Conservation (phyloP, 2,329 filamentous ascomycete species). For the Aspergillus puulaauensis region DNA sequence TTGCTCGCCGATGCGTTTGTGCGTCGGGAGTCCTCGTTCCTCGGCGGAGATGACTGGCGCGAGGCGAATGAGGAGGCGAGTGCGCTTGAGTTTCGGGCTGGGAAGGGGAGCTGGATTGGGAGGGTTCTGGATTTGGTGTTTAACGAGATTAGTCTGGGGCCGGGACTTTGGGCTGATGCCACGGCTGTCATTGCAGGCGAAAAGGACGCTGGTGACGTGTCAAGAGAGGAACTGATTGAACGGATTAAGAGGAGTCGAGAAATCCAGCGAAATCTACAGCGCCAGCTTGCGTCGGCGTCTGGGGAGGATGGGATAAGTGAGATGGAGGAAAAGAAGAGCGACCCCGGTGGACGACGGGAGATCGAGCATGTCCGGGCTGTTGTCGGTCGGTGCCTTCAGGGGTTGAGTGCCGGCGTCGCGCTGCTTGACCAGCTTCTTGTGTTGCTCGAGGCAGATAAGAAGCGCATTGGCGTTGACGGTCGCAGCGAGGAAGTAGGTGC, state of each 20-base stretch:
- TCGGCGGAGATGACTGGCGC: constrained; percentile 18
- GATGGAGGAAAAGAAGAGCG: not conserved
- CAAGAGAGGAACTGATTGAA: constrained; percentile 3
- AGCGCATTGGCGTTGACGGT: not conserved
- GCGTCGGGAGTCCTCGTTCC: constrained; percentile 19
- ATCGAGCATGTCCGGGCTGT: not conserved
- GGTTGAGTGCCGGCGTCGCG: constrained; percentile 16
- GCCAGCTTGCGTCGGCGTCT: constrained; percentile 6
- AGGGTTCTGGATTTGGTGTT: constrained; percentile 21
- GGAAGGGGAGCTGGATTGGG: constrained; percentile 13
- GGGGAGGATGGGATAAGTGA: not conserved
- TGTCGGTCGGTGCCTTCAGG: constrained; percentile 8
- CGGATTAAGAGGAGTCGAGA: constrained; percentile 14
- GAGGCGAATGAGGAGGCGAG: constrained; percentile 12
- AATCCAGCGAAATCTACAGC: constrained; percentile 10
- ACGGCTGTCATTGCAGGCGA: constrained; percentile 9
- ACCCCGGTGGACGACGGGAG: not conserved
- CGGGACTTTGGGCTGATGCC: constrained; percentile 17
- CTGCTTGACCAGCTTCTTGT: constrained; percentile 19
- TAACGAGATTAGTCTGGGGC: constrained; percentile 19
- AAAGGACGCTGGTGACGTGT: not conserved
- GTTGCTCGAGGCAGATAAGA: constrained; percentile 12
- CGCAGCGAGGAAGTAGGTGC: not conserved
- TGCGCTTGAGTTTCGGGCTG: constrained; percentile 10
- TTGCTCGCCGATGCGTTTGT: constrained; percentile 19